These are phyloP conservation scores for Rubia tinctorum DNA, from an alignment of 305 asterid species.

Conservation along the genomic window DNA sequence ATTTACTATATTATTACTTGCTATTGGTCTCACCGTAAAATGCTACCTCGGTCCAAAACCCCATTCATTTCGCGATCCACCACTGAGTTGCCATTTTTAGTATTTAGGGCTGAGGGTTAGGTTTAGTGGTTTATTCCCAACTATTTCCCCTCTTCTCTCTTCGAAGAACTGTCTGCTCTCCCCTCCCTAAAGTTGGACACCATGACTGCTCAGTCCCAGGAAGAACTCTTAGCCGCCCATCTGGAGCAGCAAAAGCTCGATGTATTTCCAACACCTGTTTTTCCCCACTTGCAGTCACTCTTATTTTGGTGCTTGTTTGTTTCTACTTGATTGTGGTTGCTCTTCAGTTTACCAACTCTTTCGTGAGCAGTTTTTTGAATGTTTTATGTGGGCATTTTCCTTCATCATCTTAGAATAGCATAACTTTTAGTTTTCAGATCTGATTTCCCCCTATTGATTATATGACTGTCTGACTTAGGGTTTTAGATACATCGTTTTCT, in stretches of 20 bases:
- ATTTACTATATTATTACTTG: no score
- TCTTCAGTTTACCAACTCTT: no score
- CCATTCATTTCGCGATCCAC: neutral
- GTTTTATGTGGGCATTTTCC: neutral
- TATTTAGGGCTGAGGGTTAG: constrained; percentile 6
- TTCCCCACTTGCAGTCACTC: neutral
- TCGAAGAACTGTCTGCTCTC: neutral
- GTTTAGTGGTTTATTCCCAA: neutral
- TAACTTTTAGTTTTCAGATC: neutral
- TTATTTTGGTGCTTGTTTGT: no score
- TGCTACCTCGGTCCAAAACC: neutral
- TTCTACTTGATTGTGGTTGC: no score
- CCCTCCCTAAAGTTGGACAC: neutral
- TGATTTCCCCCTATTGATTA: neutral
- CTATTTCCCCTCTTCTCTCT: neutral
- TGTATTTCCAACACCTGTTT: constrained; percentile 27
- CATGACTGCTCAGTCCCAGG: constrained; percentile 76
- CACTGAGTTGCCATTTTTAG: neutral
- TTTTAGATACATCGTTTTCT: neutral
- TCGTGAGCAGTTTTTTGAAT: neutral
- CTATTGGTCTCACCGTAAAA: no score
- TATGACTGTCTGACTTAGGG: neutral
- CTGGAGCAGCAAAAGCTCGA: constrained; percentile 68
- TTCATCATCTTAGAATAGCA: neutral
- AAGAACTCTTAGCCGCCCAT: constrained; percentile 66